Evolutionary conservation across 1,139 yeast species (phyloP).

Genomic region (Hemisphaericaspora subhashii): DNA sequence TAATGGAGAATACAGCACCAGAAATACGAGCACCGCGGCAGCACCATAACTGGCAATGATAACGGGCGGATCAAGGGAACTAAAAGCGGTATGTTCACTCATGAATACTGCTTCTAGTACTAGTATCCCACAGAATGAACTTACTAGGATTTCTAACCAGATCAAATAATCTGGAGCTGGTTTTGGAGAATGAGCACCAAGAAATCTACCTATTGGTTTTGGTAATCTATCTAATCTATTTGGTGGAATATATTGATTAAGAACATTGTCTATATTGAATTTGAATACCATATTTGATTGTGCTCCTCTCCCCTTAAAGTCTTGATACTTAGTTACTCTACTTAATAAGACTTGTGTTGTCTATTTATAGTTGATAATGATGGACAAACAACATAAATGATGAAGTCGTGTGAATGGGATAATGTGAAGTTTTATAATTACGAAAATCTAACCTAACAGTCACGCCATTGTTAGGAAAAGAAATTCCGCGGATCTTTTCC

Average conservation of each 20-base stretch:
- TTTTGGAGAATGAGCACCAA: constrained; percentile 32
- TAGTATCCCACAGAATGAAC: constrained; percentile 55
- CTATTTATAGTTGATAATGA: too few relatives aligned
- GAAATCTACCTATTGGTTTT: constrained; percentile 23
- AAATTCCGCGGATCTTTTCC: too few relatives aligned
- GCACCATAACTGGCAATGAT: constrained; percentile 69
- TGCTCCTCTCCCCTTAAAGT: too few relatives aligned
- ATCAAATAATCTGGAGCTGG: constrained; percentile 41
- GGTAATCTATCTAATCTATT: constrained; percentile 33
- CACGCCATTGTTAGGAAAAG: too few relatives aligned
- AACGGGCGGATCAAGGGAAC: constrained; percentile 46
- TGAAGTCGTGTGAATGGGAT: too few relatives aligned
- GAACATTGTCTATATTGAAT: constrained; percentile 37
- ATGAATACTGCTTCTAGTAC: constrained; percentile 52
- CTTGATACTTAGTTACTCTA: too few relatives aligned
- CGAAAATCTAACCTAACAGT: too few relatives aligned
- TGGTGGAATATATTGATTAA: constrained; percentile 30
- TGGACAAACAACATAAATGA: too few relatives aligned
- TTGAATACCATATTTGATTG: constrained; percentile 44
- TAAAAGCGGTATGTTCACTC: constrained; percentile 42
- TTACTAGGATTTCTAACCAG: constrained; percentile 49
- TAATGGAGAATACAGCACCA: constrained; percentile 56
- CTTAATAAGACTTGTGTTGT: too few relatives aligned
- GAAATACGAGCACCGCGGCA: constrained; percentile 61
- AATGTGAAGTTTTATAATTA: too few relatives aligned